phyloP scores from a whole-genome alignment of 2,329 filamentous ascomycete genomes.

The Fusarium irregulare region DNA sequence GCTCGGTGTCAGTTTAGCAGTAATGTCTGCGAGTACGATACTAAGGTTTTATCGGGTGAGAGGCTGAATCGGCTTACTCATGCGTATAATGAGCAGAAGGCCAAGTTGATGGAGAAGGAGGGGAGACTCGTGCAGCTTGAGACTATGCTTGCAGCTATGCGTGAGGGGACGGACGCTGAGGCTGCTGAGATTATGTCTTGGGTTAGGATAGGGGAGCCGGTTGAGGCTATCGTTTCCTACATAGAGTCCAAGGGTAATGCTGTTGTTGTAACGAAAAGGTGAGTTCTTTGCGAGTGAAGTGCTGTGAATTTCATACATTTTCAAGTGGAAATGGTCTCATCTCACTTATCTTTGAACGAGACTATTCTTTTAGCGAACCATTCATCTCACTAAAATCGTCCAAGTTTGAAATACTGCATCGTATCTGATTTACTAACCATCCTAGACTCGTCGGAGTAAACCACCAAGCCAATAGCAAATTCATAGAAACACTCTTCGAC shows the following conservation, averaged over 20 bases:
- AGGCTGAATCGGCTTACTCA: constrained; percentile 16
- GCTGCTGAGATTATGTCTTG: constrained; percentile 28
- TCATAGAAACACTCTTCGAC: constrained; percentile 24
- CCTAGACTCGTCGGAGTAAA: background rate
- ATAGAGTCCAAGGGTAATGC: constrained; percentile 10
- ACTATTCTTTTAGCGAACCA: too few relatives aligned
- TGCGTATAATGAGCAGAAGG: constrained; percentile 22
- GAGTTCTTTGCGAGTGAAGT: background rate
- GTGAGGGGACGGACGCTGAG: constrained; percentile 5
- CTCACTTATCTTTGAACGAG: too few relatives aligned
- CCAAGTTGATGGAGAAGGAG: constrained; percentile 13
- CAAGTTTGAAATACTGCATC: background rate
- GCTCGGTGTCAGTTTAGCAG: constrained; percentile 2
- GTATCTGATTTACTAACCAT: background rate
- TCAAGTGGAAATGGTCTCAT: background rate
- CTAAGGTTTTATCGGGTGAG: constrained; percentile 11
- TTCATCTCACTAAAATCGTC: too few relatives aligned
- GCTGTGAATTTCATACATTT: background rate
- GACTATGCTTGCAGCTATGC: constrained; percentile 20
- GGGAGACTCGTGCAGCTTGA: constrained; percentile 21
- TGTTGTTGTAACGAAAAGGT: constrained; percentile 9
- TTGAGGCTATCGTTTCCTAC: constrained; percentile 23
- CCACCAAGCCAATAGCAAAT: constrained; percentile 1
- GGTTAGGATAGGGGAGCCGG: constrained; percentile 20
- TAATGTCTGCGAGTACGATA: constrained; percentile 19